phyloP scores from a whole-genome alignment of 1,284 basidiomycete genomes.

The Termitomyces sp. region DNA sequence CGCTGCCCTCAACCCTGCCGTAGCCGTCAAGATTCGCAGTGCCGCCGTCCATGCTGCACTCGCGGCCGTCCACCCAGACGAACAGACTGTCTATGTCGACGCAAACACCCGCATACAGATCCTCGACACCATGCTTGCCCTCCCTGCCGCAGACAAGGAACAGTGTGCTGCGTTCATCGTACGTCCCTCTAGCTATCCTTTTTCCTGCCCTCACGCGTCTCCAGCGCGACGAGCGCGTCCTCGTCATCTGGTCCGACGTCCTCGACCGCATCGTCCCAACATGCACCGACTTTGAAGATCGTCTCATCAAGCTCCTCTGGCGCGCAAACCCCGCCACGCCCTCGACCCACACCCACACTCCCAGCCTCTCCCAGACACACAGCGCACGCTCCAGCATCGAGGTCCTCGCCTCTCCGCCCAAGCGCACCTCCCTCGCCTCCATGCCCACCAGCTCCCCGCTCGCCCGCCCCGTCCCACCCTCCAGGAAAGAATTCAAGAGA shows the following conservation, averaged over 20 bases:
- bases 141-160: constrained; percentile 75
- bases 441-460: background rate
- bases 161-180: constrained; percentile 83
- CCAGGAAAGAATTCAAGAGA: constrained; percentile 23
- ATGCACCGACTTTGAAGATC: constrained; percentile 72
- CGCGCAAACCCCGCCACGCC: constrained; percentile 27
- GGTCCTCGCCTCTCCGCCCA: constrained; percentile 8
- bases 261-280: constrained; percentile 70
- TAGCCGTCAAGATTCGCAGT: constrained; percentile 77
- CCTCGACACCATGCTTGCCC: constrained; percentile 65
- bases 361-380: constrained; percentile 13
- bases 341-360: constrained; percentile 13
- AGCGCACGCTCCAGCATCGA: constrained; percentile 12
- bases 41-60: constrained; percentile 81
- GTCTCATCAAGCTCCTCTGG: constrained; percentile 79
- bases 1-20: constrained; percentile 69
- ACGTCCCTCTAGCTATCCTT: constrained; percentile 16
- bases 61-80: constrained; percentile 53
- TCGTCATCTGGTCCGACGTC: constrained; percentile 78
- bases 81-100: constrained; percentile 63
- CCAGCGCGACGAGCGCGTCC: constrained; percentile 72
- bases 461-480: background rate
- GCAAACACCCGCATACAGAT: constrained; percentile 71
- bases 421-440: constrained; percentile 4
- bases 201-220: background rate